Percentiles rank a stretch among this genome's conserved stretches.
These are phyloP conservation scores for Myochromella boudieri DNA, from an alignment of 768 basidiomycete species.

Conservation along the genomic window DNA sequence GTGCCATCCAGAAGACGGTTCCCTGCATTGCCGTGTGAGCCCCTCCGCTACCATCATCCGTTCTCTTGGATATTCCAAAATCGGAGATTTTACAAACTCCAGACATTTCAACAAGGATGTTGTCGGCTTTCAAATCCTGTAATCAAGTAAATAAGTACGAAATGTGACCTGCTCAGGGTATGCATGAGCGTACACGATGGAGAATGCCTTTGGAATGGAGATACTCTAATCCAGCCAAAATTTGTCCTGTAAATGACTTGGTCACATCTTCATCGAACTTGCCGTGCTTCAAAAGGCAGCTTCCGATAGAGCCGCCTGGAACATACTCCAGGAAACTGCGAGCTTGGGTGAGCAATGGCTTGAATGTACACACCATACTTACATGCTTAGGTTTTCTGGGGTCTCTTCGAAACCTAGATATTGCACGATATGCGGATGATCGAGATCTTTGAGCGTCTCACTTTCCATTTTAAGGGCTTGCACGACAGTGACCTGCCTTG, in stretches of 20 bases:
- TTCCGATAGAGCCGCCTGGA: conserved; percentile 93
- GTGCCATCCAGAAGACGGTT: conserved; percentile 99
- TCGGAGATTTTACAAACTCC: conserved; percentile 98
- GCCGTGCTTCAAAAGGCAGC: conserved; percentile 87
- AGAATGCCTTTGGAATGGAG: conserved; percentile 90
- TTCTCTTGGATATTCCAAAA: conserved; percentile 97
- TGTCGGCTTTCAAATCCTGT: conserved; percentile 96
- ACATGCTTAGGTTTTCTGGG: conserved; percentile 88
- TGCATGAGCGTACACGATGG: conserved; percentile 64
- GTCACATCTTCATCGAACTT: conserved; percentile 91
- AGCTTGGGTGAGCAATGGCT: background rate
- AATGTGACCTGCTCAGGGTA: background rate
- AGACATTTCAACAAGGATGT: conserved; percentile 90
- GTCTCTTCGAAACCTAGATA: conserved; percentile 96
- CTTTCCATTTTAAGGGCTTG: conserved; percentile 94
- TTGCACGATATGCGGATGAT: conserved; percentile 96
- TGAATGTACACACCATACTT: conserved; percentile 30
- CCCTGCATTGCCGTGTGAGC: conserved; percentile 95
- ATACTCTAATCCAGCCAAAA: conserved; percentile 88
- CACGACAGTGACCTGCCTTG: conserved; percentile 80
- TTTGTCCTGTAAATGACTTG: conserved; percentile 90
- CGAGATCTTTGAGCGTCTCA: conserved; percentile 93
- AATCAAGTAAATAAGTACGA: conserved; percentile 7
- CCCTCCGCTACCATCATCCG: conserved; percentile 80
- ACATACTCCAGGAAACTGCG: conserved; percentile 96